Evolutionary conservation across 495 filamentous ascomycete species (phyloP), one percentile per base, ranked within the genome.

Genomic region (Penicillium roqueforti): DNA sequence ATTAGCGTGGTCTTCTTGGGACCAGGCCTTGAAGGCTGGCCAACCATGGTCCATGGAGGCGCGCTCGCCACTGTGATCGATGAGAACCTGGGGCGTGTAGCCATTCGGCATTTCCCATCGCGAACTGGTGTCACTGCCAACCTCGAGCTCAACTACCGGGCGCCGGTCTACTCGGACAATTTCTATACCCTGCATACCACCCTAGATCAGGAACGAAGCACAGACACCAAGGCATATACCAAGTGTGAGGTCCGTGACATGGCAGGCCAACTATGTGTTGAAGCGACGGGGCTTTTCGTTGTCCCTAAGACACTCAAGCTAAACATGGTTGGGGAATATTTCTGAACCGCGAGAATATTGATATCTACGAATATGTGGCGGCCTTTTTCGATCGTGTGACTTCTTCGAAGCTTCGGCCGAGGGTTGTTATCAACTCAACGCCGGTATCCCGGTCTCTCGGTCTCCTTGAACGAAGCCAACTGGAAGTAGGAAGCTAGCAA

Each of bases 41-140:
- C 87, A n/a, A 80, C 79, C 2, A 72, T 90, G 19, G 82, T 86
- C 47, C 89, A 95, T 69, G 89, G 89, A 16, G 89, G 89, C 16
- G 75, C 78, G 3, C 74, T 89, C 34, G 88, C 83, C 4, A 91
- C 86, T 0, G 62, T 91, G 7, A 66, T 92, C 29, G 86, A 89
- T 65, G 89, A 95, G 58, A 66, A 70, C 37, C 57, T 77, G 19
- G 73, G 70, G 38, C 72, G 73, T 13, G 64, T 68, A 20, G 74
- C 73, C 6, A 63, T 77, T 46, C 67, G 67, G 47, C 57, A 68
- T 46, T 61, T 77, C 41, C 75, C 73, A 7, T 65, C 58, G 10
- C 60, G 64, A 4, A 76, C 75, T 20, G 84, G 80, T 1, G 76
- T 88, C 40, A 88, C 86, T 20, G 84, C 84, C 4, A 82, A 81